Conservation (phyloP, 805 yeast species). For the Myxozyma udenii region DNA sequence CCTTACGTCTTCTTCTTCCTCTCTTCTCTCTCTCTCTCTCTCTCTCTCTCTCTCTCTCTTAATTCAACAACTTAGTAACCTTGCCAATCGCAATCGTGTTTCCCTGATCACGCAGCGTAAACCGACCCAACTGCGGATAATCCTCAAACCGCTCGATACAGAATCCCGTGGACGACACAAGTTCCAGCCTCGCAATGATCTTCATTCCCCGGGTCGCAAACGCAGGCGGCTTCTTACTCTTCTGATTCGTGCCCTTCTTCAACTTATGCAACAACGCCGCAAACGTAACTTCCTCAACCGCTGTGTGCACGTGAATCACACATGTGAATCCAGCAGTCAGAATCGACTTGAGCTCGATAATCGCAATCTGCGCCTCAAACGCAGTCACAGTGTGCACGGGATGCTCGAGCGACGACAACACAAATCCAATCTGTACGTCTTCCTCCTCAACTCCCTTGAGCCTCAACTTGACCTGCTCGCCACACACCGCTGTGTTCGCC, state of each 20-base stretch:
- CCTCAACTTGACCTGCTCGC: conserved; percentile 94
- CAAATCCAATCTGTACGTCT: conserved; percentile 87
- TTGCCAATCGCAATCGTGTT: conserved; percentile 97
- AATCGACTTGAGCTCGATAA: conserved; percentile 92
- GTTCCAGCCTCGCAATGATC: conserved; percentile 86
- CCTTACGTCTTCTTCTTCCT: not conserved
- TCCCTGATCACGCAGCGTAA: conserved; percentile 98
- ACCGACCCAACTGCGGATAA: conserved; percentile 95
- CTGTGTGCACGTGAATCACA: conserved; percentile 98
- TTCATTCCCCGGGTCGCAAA: conserved; percentile 99
- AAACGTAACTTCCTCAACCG: conserved; percentile 90
- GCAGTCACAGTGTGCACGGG: conserved; percentile 89
- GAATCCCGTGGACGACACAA: conserved; percentile 63
- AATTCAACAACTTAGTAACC: conserved; percentile 72
- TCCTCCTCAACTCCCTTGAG: conserved; percentile 96
- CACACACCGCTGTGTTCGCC: conserved; percentile 83
- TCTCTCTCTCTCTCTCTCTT: conserved; percentile 6
- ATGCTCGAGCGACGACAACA: conserved; percentile 74
- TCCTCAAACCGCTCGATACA: conserved; percentile 91
- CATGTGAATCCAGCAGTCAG: conserved; percentile 94
- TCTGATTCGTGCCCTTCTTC: conserved; percentile 95
- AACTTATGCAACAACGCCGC: conserved; percentile 82
- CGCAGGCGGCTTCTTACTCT: conserved; percentile 94
- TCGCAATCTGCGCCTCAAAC: conserved; percentile 94
- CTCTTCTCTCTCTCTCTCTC: not conserved